Base-by-base conservation (phyloP, 331 rosid species). In the Spiraea crenata region DNA sequence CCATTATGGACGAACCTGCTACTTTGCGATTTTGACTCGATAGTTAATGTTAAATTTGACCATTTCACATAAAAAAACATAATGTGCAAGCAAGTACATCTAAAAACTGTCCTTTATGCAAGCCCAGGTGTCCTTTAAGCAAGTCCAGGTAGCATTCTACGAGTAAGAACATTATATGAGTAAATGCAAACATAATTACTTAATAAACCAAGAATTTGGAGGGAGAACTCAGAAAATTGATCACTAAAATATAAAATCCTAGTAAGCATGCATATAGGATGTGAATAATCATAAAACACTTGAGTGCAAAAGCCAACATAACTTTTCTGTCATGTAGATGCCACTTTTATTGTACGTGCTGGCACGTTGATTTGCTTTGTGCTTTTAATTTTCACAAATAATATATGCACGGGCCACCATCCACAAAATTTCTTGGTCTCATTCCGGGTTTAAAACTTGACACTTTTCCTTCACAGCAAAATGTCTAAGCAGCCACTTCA, bases 381-480 rank as follows among this genome's bases (percentile, higher is more conserved):
- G 73, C 58, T 66, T 40, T 59, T 9, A 44, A 67, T 46, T 67
- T 72, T 48, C 71, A 45, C 59, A 70, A 39, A 12, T 16, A 16
- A 17, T 16, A 58, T 47, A 67, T 42, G 70, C 13, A 59, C 44
- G 71, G 82, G 57, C 71, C 71, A 76, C 75, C 71, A 25, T 25
- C 31, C 31, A 2, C 31, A 25, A 25, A 25, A 25, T 25, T 25
- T 25, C 2, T 25, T 1, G 31, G 31, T 25, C 31, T 25, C 31
- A 25, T 25, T 25, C 2, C 31, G 31, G 31, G 31, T 25, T 25
- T 2, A 25, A 25, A 25, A 0, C 31, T 2, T 25, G 31, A 25
- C 31, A 25, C 31, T n/a, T n/a, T n/a, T n/a, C n/a, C n/a, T n/a
- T n/a, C n/a, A n/a, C n/a, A n/a, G n/a, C n/a, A n/a, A n/a, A n/a